Base-by-base conservation (phyloP, 768 basidiomycete genomes). In the Podaxis mareebaensis region DNA sequence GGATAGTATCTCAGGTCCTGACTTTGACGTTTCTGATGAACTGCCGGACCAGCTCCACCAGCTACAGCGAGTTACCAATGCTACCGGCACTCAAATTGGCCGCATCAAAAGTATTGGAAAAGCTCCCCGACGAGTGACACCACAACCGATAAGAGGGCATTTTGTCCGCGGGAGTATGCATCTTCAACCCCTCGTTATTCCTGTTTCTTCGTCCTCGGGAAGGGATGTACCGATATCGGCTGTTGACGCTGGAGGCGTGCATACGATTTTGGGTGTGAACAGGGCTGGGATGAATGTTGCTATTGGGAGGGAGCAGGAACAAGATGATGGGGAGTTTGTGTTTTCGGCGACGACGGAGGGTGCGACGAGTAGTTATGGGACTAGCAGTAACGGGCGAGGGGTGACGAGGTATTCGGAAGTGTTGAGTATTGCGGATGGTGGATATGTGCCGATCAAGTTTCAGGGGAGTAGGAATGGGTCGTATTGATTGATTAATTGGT, bases 41-140 rank as follows among this genome's bases (percentile, higher is more conserved):
- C 39, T 56, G 3, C 61, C 61, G 3, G 61, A 62, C 28, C 54
- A 56, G 30, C 46, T 56, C 22, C 24, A 40, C n/a, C 46, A 39
- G 1, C 33, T 17, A 11, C 53, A 46, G 42, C 36, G 38, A 39
- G 11, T 17, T 6, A n/a, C 39, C 13, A 36, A 3, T 17, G 24
- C 33, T 5, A 24, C 6, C 12, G 48, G n/a, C 20, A 46, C 56
- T 11, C 53, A 67, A 64, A 26, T 69, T 11, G 53, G 69, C 17
- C 73, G 76, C 57, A 74, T 81, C 61, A 81, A 77, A 73, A 80
- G 73, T 60, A 70, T 78, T 39, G 81, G 81, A 2, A 77, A 66
- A 48, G 79, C 72, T 48, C 77, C 78, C 2, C 72, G 70, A 58
- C 72, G 72, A 61, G 66, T 48, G 2, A 79, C 77, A 28, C 81